Base-by-base conservation (phyloP, 768 basidiomycete genomes). In the Mycena maculata region DNA sequence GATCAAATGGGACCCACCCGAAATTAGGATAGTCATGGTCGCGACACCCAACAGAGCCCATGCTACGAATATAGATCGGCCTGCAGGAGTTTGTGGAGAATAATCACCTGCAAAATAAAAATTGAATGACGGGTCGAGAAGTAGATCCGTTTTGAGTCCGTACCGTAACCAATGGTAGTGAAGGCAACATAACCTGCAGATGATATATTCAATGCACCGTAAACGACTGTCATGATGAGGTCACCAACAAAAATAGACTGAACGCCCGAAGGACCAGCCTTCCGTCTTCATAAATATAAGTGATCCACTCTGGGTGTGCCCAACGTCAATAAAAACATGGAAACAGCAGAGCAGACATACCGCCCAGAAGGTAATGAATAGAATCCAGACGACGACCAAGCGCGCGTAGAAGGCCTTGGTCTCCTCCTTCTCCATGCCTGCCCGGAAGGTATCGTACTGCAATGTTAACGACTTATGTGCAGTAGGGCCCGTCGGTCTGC, bases 361-460 rank as follows among this genome's bases (percentile, higher is more conserved):
- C 72, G 87, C 80, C 94, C 94, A 95, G 80, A 95, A 95, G n/a
- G 85, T 69, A 23, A 93, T 73, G 78, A 95, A 94, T 31, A 91
- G 69, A 0, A 75, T 53, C 80, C 87, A 87, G 0, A 90, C 88
- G 22, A 92, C 77, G 2, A 72, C 59, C 48, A 91, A 82, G 71
- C 93, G 88, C 9, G 82, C 77, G 42, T 80, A 80, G 68, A 90
- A 87, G 38, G 90, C 89, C 65, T 81, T 84, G 60, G 78, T 82
- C 72, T 91, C 89, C 33, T 83, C 83, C n/a, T 68, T 72, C 59
- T 75, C 75, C 64, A 83, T 72, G 15, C 55, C 72, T 31, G 60
- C 70, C 12, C 76, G 76, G 25, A 81, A 72, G 1, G 75, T 63
- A 20, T 78, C 77, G 22, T 81, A 80, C 23, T 80, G 79, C 47